A percentile compares a stretch with the other conserved stretches of the same genome.
Evolutionary conservation across 345 rosid genomes (phyloP).

Genomic region (Gossypium mustelinum): DNA sequence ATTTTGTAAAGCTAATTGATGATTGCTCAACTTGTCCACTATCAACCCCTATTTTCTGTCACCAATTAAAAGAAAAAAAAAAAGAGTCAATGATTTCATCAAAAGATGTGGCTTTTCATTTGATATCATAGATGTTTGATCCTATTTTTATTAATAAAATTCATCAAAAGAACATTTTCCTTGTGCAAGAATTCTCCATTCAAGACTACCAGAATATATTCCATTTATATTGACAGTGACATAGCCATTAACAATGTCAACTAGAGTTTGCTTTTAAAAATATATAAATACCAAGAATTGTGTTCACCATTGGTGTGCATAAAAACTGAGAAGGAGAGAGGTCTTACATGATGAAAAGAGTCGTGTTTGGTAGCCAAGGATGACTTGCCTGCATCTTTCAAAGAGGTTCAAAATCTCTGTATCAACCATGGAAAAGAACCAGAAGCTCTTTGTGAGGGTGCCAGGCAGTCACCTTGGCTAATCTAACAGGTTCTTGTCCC

Average conservation of each 20-base stretch:
- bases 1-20: background rate
- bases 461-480: constrained; percentile 27
- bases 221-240: background rate
- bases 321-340: constrained; percentile 21
- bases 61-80: background rate
- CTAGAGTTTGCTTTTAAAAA: background rate
- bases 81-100: background rate
- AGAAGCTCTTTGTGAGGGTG: background rate
- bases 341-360: constrained; percentile 40
- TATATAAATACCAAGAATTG: constrained; percentile 1
- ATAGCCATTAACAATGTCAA: background rate
- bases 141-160: background rate
- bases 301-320: background rate
- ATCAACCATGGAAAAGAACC: background rate
- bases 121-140: background rate
- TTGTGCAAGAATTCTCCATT: background rate
- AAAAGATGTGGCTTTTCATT: background rate
- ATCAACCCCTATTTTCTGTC: background rate
- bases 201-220: constrained; percentile 2
- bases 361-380: constrained; percentile 47
- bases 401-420: background rate
- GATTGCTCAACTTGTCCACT: constrained; percentile 5
- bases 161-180: background rate
- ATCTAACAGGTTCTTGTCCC: constrained; percentile 16
- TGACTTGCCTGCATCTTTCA: constrained; percentile 47